Percentiles rank a stretch among this genome's conserved stretches.
These are phyloP conservation scores for Paramecium sonneborni DNA, from an alignment of 73 alveolate species.

Conservation along the genomic window DNA sequence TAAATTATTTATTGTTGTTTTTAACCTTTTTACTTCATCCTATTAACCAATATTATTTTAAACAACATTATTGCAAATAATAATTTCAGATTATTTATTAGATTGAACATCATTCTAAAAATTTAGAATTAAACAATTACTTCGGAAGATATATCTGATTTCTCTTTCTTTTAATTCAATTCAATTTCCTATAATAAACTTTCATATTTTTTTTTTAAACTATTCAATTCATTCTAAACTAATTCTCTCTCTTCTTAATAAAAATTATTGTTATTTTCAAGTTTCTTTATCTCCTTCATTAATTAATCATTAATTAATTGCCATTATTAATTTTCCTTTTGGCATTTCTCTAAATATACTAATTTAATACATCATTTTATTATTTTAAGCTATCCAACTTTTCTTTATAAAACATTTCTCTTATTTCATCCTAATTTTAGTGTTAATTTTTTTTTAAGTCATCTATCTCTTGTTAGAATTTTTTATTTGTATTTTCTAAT, in stretches of 20 bases:
- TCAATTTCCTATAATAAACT: slow-evolving; percentile 43
- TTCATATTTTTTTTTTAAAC: slow-evolving; percentile 60
- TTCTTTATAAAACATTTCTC: slow-evolving; percentile 31
- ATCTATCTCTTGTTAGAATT: neutral
- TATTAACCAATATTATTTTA: neutral
- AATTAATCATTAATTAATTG: slow-evolving; percentile 28
- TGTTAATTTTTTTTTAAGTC: slow-evolving; percentile 6
- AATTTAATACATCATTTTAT: neutral
- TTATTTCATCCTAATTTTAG: slow-evolving; percentile 5
- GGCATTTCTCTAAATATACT: slow-evolving; percentile 29
- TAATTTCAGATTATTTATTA: slow-evolving; percentile 1
- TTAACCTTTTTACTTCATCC: slow-evolving; percentile 47
- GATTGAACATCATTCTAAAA: slow-evolving; percentile 17
- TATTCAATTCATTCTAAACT: slow-evolving; percentile 50
- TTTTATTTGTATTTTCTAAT: slow-evolving; percentile 7
- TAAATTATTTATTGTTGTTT: slow-evolving; percentile 20
- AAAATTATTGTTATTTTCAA: neutral
- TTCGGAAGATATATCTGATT: neutral
- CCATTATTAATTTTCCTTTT: slow-evolving; percentile 52
- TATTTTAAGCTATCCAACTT: neutral
- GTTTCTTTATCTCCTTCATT: slow-evolving; percentile 45
- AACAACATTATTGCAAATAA: neutral
- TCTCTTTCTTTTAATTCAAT: neutral
- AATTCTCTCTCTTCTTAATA: slow-evolving; percentile 50
- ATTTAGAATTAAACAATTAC: neutral